A percentile compares a stretch with the other conserved stretches of the same genome.
These are phyloP conservation scores for Cymbidium sinense DNA, from an alignment of 106 monocot genomes.

Conservation along the genomic window DNA sequence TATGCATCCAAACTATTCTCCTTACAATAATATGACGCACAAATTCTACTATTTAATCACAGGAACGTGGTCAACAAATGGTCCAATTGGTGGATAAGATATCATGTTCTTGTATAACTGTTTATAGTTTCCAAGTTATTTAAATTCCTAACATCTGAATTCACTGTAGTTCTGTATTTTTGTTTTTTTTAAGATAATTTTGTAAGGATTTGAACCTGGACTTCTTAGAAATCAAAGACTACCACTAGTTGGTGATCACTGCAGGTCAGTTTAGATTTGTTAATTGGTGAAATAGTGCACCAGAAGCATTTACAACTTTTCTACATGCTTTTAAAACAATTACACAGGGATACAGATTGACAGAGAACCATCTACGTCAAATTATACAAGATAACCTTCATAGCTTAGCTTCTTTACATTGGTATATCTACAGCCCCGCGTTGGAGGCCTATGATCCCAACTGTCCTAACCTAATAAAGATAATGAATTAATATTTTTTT, in stretches of 20 bases:
- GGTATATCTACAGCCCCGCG: no score
- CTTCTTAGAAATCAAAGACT: no score
- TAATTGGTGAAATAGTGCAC: background rate
- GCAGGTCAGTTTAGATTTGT: background rate
- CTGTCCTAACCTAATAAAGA: no score
- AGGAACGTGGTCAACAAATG: background rate
- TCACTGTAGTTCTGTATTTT: no score
- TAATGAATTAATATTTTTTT: no score
- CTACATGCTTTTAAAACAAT: background rate
- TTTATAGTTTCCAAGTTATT: background rate
- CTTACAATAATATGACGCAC: background rate
- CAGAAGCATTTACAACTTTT: background rate
- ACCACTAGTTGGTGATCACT: background rate
- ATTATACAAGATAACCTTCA: no score
- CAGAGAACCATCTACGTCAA: no score
- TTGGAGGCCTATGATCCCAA: no score
- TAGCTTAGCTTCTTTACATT: no score
- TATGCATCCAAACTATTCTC: slow-evolving; percentile 1
- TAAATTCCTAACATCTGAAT: background rate
- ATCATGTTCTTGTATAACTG: background rate
- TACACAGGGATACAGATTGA: no score
- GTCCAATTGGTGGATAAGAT: background rate
- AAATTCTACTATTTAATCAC: background rate
- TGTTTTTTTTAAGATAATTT: no score
- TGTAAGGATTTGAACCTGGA: no score